phyloP scores from a whole-genome alignment of 148 eudicot species.

The Rhododendron simsii region DNA sequence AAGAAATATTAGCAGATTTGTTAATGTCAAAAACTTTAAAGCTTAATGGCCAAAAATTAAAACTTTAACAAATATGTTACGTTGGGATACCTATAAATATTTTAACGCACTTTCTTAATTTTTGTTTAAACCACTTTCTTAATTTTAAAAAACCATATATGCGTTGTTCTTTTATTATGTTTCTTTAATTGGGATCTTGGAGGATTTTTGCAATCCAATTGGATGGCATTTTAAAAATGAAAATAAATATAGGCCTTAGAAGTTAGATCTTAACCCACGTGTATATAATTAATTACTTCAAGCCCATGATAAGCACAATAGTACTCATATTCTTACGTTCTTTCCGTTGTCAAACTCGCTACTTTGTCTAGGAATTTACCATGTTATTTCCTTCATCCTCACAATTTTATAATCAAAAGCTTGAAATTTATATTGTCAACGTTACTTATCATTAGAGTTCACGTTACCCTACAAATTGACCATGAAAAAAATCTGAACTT shows the following conservation, averaged over 20 bases:
- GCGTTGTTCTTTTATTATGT: too few species aligned
- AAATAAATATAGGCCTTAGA: not conserved
- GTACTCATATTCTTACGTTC: not conserved
- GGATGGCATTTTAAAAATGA: not conserved
- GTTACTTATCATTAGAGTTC: not conserved
- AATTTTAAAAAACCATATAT: not conserved
- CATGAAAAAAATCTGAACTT: not conserved
- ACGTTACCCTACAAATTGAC: not conserved
- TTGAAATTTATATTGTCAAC: not conserved
- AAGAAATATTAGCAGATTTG: not conserved
- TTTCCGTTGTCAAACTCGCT: not conserved
- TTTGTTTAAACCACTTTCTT: not conserved
- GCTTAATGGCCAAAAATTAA: not conserved
- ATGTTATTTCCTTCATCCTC: not conserved
- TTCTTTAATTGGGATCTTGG: not conserved
- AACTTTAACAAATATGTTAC: too few species aligned
- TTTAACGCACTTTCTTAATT: too few species aligned
- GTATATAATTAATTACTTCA: not conserved
- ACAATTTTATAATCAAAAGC: not conserved
- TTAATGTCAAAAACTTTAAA: not conserved
- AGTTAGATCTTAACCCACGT: constrained; percentile 13
- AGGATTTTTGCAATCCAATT: not conserved
- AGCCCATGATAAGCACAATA: not conserved
- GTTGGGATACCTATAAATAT: not conserved
- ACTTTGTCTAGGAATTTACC: not conserved